phyloP scores from a whole-genome alignment of 2,329 filamentous ascomycete genomes.

The Atkinsonella texensis region DNA sequence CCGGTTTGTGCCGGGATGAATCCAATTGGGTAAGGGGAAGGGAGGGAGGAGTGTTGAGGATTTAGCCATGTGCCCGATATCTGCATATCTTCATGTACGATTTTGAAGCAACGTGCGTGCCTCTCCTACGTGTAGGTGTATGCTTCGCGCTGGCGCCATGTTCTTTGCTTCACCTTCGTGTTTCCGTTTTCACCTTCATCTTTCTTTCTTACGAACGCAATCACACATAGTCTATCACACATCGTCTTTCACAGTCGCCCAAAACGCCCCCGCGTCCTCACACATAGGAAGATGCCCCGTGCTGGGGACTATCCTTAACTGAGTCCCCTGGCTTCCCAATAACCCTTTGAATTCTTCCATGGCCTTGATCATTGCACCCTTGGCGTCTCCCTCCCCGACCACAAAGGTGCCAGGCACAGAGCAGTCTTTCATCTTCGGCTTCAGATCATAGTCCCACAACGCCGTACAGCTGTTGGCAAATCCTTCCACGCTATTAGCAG shows the following conservation, averaged over 20 bases:
- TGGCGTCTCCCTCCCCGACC: conserved; percentile 61
- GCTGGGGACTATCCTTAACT: conserved; percentile 52
- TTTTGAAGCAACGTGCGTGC: too few relatives aligned
- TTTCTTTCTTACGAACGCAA: neutral
- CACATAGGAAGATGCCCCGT: conserved; percentile 80
- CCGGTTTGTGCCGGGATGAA: too few relatives aligned
- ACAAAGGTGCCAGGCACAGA: conserved; percentile 53
- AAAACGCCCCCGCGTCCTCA: conserved; percentile 59
- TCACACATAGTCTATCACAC: conserved; percentile 28
- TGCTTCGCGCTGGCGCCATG: too few relatives aligned
- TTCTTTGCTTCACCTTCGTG: too few relatives aligned
- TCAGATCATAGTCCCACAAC: conserved; percentile 60
- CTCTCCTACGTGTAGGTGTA: too few relatives aligned
- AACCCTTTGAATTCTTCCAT: conserved; percentile 62
- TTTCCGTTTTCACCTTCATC: too few relatives aligned
- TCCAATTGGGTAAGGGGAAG: too few relatives aligned
- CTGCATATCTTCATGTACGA: too few relatives aligned
- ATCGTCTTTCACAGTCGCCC: conserved; percentile 40
- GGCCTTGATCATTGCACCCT: conserved; percentile 57
- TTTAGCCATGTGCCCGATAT: too few relatives aligned
- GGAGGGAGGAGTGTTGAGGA: too few relatives aligned
- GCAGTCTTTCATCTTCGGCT: conserved; percentile 39
- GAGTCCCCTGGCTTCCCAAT: conserved; percentile 41
- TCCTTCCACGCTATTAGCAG: conserved; percentile 54
- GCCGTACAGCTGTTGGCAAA: conserved; percentile 58